Percentiles rank a stretch among this genome's conserved stretches.
These are phyloP conservation scores for Curvularia lunata DNA, from an alignment of 2,329 filamentous ascomycete genomes.

Conservation along the genomic window DNA sequence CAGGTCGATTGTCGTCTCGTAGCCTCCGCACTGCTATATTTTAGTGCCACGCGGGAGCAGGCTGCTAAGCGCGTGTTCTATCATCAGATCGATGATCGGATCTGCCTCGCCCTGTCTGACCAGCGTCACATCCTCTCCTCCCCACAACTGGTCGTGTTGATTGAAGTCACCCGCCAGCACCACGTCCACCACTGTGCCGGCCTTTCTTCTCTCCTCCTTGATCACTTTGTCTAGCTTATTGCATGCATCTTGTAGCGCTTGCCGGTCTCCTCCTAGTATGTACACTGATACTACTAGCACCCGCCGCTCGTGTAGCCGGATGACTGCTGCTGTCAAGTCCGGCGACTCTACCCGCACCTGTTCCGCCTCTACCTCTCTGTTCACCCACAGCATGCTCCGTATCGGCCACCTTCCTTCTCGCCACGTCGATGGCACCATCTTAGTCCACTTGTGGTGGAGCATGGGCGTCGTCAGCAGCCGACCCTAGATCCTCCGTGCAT, in stretches of 20 bases:
- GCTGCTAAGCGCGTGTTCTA: conserved; percentile 19
- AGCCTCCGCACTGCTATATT: background rate
- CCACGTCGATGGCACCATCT: too few species aligned
- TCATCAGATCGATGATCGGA: conserved; percentile 24
- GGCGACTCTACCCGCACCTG: too few species aligned
- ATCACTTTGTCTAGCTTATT: conserved; percentile 6
- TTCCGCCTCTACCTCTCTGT: too few species aligned
- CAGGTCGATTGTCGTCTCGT: conserved; percentile 18
- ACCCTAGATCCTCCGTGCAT: conserved; percentile 13
- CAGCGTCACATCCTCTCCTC: conserved; percentile 14
- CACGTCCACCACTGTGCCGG: conserved; percentile 17
- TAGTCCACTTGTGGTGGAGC: too few species aligned
- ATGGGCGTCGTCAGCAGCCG: conserved; percentile 15
- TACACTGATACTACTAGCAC: conserved; percentile 13
- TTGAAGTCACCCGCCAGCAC: conserved; percentile 22
- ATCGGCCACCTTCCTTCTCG: too few species aligned
- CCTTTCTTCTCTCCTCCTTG: conserved; percentile 6
- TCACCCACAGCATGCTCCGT: too few species aligned
- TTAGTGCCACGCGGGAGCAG: conserved; percentile 12
- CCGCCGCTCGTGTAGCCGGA: conserved; percentile 10
- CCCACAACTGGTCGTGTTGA: conserved; percentile 19
- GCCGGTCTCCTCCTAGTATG: too few species aligned
- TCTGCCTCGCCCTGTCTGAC: conserved; percentile 18
- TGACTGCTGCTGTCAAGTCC: conserved; percentile 14
- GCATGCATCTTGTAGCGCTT: conserved; percentile 8